Base-by-base conservation (phyloP, 1,284 basidiomycete genomes). In the Trichosporon ovoides region DNA sequence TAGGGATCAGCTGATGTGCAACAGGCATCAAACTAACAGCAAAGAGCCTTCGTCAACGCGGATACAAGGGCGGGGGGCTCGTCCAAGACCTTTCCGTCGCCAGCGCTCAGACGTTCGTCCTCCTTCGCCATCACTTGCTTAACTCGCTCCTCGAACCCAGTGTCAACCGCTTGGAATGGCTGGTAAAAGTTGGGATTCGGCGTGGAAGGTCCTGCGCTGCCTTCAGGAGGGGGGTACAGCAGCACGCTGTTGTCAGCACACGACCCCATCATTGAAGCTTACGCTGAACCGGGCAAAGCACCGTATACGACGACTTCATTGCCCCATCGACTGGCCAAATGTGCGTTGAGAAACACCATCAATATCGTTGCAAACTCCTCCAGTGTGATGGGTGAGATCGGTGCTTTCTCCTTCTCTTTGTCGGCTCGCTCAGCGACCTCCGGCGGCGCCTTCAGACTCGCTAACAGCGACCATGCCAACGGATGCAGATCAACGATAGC, bases 231-330 rank as follows among this genome's bases (percentile, higher is more conserved):
- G 5, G 72, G 73, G 34, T 69, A 75, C 6, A 75, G 60, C 9
- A 73, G 63, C 31, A 62, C 66, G 4, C 72, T 74, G 38, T 11
- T 3, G 24, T 57, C 49, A 55, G 58, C n/a, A 28, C 2, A 2
- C 2, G 16, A 31, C 13, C 13, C 12, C 2, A n/a, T 2, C 18
- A 3, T 11, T 36, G 3, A 9, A 22, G 69, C 67, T 56, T 56
- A 79, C 82, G 64, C 61, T 86, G 86, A 89, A 71, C 88, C 87
- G 6, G 86, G 86, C 3, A 88, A 82, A 7, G 91, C 92, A 7
- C 86, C 94, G 72, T 93, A 96, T 46, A 98, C 87, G 4, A 92
- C 89, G 16, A 98, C 81, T 7, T 88, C 85, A 73, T 98, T 99
- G 68, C 94, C 91, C 79, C 94, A 88, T 63, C 88, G 85, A 66